Evolutionary conservation across 306 rosid species (phyloP).

Genomic region (Hippophae tibetana): DNA sequence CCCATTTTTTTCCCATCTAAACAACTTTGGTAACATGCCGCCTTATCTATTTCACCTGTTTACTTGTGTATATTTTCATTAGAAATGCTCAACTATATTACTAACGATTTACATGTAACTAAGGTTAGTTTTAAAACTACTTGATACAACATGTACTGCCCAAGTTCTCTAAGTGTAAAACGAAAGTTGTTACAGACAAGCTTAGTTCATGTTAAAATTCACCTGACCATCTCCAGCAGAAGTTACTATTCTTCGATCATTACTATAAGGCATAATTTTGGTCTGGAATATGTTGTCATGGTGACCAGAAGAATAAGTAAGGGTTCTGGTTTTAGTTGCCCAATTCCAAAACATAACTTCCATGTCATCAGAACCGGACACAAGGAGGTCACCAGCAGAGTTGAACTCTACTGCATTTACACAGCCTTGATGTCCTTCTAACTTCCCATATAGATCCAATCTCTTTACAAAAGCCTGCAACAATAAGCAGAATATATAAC

Average conservation of each 20-base stretch:
- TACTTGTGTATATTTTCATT: not conserved
- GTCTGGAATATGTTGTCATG: conserved; percentile 33
- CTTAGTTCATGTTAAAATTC: conserved; percentile 1
- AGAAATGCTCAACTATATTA: not conserved
- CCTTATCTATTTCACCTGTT: not conserved
- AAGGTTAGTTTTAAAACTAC: too few species aligned
- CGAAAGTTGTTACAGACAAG: too few species aligned
- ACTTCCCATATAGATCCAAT: conserved; percentile 32
- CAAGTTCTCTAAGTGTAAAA: too few species aligned
- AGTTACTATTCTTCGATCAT: conserved; percentile 39
- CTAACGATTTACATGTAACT: too few species aligned
- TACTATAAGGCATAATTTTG: conserved; percentile 40
- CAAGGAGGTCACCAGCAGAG: conserved; percentile 45
- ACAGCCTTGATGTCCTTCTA: conserved; percentile 41
- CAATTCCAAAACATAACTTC: conserved; percentile 46
- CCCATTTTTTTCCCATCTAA: not conserved
- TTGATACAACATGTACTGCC: too few species aligned
- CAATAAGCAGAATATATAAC: conserved; percentile 10
- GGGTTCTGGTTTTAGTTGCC: conserved; percentile 27
- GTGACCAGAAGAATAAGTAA: conserved; percentile 45
- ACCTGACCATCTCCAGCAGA: conserved; percentile 56
- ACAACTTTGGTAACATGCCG: not conserved
- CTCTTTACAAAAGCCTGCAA: conserved; percentile 38
- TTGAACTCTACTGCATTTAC: conserved; percentile 49
- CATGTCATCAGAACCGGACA: conserved; percentile 47